Evolutionary conservation across 2,329 filamentous ascomycete species (phyloP).

Genomic region (Dendryphion nanum): DNA sequence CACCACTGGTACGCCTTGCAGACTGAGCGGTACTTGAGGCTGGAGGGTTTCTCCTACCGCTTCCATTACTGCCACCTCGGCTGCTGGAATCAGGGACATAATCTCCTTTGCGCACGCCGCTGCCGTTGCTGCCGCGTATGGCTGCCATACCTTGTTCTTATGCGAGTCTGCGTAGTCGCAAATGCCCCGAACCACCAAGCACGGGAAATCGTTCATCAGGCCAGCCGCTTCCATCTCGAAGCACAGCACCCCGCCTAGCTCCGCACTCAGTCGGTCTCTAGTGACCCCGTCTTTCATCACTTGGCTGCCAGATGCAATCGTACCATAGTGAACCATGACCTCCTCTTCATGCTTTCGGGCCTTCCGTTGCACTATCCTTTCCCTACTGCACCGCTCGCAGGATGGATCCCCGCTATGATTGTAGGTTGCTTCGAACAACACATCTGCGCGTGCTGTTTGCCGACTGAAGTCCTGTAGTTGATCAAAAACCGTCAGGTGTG

Average conservation of each 20-base stretch:
- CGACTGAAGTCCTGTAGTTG: too few species aligned
- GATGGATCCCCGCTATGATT: too few species aligned
- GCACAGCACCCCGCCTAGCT: constrained; percentile 4
- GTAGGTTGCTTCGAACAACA: too few species aligned
- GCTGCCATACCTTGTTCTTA: too few species aligned
- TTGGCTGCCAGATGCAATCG: background rate
- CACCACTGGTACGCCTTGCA: constrained; percentile 16
- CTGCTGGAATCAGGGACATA: background rate
- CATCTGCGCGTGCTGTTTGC: too few species aligned
- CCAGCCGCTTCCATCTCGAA: constrained; percentile 4
- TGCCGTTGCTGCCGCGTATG: constrained; percentile 3
- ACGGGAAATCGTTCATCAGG: background rate
- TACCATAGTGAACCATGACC: constrained; percentile 3
- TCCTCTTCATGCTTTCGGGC: too few species aligned
- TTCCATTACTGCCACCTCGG: background rate
- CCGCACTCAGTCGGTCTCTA: background rate
- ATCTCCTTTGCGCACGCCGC: constrained; percentile 6
- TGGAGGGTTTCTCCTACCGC: background rate
- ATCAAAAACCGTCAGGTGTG: too few species aligned
- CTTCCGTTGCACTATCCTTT: too few species aligned
- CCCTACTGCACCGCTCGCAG: too few species aligned
- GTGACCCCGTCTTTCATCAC: constrained; percentile 1
- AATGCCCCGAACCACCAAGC: constrained; percentile 8
- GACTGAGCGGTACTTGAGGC: constrained; percentile 12
- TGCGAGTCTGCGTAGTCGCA: constrained; percentile 11